A percentile compares a stretch with the other conserved stretches of the same genome.
Evolutionary conservation across 2,329 filamentous ascomycete genomes (phyloP).

Genomic region (Venturia asperata): DNA sequence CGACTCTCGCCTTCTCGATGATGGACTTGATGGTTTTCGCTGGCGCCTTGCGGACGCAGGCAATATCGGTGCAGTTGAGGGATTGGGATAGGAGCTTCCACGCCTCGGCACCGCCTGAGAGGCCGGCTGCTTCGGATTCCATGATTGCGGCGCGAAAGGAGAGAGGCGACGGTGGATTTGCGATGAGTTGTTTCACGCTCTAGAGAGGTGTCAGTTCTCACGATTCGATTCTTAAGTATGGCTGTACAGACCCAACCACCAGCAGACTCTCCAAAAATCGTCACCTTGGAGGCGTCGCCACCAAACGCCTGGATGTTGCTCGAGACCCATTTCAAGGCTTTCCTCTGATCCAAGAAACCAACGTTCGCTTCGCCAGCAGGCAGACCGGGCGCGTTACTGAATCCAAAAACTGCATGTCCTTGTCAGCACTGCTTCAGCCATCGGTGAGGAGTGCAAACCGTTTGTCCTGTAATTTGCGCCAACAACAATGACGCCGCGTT

Average conservation of each 20-base stretch:
- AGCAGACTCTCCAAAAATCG: constrained; percentile 21
- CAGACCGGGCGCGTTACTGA: constrained; percentile 16
- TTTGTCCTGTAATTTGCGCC: constrained; percentile 32
- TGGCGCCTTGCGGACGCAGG: constrained; percentile 18
- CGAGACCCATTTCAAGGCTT: constrained; percentile 21
- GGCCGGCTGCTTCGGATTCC: constrained; percentile 8
- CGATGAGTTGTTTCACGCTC: constrained; percentile 18
- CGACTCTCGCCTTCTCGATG: constrained; percentile 15
- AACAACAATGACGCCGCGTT: constrained; percentile 33
- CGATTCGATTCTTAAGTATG: not conserved
- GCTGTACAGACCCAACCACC: constrained; percentile 15
- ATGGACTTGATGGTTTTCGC: constrained; percentile 19
- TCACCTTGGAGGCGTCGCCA: constrained; percentile 19
- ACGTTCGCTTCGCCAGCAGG: constrained; percentile 15
- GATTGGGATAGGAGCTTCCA: not conserved
- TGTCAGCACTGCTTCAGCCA: not conserved
- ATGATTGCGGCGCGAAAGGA: constrained; percentile 20
- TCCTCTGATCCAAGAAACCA: constrained; percentile 20
- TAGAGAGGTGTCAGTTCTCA: not conserved
- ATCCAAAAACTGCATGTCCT: constrained; percentile 19
- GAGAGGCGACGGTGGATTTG: constrained; percentile 9
- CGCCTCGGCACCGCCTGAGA: not conserved
- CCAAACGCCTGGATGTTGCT: constrained; percentile 20
- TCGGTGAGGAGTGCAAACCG: constrained; percentile 19
- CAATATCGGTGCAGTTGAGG: constrained; percentile 14